These are phyloP conservation scores for Rhododendron kiyosumense DNA, from an alignment of 148 eudicot genomes.

Conservation along the genomic window DNA sequence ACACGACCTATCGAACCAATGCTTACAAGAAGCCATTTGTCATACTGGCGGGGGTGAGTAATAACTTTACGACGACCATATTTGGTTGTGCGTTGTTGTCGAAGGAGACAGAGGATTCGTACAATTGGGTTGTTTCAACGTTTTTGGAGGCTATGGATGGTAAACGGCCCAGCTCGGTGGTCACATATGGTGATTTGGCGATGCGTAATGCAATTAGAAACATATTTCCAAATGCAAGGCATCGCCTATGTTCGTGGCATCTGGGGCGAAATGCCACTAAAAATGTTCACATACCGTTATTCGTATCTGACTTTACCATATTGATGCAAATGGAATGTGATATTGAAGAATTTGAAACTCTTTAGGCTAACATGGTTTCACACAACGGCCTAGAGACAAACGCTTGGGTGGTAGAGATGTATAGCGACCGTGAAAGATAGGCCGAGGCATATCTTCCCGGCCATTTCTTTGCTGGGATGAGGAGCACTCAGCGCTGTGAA, in stretches of 20 bases:
- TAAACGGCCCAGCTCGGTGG: no score
- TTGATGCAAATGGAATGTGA: not conserved
- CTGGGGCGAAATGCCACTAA: not conserved
- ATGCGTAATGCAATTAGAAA: no score
- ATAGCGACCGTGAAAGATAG: no score
- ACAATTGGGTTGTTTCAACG: not conserved
- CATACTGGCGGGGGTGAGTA: not conserved
- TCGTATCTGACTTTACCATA: not conserved
- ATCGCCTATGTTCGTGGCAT: not conserved
- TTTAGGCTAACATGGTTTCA: not conserved
- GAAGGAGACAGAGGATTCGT: no score
- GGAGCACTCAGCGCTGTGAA: no score
- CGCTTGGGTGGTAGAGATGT: no score
- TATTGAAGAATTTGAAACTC: not conserved
- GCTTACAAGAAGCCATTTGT: not conserved
- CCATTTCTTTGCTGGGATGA: no score
- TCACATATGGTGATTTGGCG: no score
- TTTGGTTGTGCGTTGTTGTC: not conserved
- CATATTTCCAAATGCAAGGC: not conserved
- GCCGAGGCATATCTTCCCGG: no score
- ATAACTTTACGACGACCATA: no score
- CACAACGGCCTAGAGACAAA: not conserved
- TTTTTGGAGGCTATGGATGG: no score
- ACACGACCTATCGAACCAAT: not conserved
- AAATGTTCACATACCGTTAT: not conserved